These are phyloP conservation scores for Crassisporium funariophilum DNA, from an alignment of 768 basidiomycete species.

Conservation along the genomic window DNA sequence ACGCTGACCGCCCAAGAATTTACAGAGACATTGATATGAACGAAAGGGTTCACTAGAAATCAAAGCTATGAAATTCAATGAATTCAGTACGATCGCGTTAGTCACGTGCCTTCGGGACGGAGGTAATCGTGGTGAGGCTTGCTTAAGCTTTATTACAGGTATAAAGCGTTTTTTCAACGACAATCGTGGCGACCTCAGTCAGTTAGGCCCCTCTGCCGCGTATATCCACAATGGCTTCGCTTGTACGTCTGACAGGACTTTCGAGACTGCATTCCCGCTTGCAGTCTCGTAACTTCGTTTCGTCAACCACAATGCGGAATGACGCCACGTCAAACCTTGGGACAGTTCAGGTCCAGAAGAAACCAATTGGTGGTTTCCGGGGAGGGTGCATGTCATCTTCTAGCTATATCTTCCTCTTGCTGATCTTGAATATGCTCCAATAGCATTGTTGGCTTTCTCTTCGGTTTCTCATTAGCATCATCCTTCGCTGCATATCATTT, in stretches of 20 bases:
- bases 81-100: background rate
- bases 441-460: slow-evolving; percentile 82
- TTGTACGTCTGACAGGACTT: slow-evolving; percentile 13
- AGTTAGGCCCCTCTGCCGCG: too few species aligned
- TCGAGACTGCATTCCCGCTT: slow-evolving; percentile 7
- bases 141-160: too few species aligned
- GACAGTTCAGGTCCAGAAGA: slow-evolving; percentile 58
- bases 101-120: slow-evolving; percentile 1
- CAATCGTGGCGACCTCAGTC: too few species aligned
- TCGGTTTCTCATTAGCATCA: slow-evolving; percentile 90
- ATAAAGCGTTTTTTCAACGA: too few species aligned
- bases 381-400: slow-evolving; percentile 52
- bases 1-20: background rate
- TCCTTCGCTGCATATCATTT: slow-evolving; percentile 86
- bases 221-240: slow-evolving; percentile 17
- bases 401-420: slow-evolving; percentile 4
- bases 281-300: slow-evolving; percentile 42
- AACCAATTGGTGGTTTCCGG: slow-evolving; percentile 74
- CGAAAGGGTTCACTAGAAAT: too few species aligned
- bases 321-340: slow-evolving; percentile 55
- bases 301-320: slow-evolving; percentile 43
- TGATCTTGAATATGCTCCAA: slow-evolving; percentile 6
- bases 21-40: background rate
- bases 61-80: too few species aligned
- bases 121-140: slow-evolving; percentile 3